These are phyloP conservation scores for Thraustochytrium striatum DNA, from an alignment of 352 stramenopile species.

Conservation along the genomic window DNA sequence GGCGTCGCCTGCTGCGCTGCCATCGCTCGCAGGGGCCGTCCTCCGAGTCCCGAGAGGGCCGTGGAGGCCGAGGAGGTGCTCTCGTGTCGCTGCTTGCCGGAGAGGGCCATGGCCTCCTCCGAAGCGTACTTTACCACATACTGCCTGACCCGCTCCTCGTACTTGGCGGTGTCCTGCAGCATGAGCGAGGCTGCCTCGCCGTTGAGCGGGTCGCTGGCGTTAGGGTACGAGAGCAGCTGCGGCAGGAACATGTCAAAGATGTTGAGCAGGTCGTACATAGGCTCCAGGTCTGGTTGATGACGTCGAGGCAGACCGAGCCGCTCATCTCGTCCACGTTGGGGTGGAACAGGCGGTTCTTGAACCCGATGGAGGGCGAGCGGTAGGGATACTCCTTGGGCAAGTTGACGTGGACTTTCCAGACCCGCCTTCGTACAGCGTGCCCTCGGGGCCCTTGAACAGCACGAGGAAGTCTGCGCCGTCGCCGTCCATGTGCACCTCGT, in stretches of 20 bases:
- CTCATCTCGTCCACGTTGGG: constrained; percentile 88
- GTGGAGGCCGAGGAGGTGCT: constrained; percentile 28
- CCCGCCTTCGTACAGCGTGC: constrained; percentile 78
- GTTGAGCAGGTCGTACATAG: constrained; percentile 86
- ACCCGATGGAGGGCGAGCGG: constrained; percentile 85
- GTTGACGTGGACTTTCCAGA: constrained; percentile 86
- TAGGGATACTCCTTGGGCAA: constrained; percentile 85
- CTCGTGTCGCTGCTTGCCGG: constrained; percentile 4
- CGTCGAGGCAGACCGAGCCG: constrained; percentile 83
- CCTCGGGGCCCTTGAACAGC: constrained; percentile 39
- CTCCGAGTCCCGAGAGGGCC: neutral
- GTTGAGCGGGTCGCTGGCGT: constrained; percentile 82
- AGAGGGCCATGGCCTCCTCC: neutral
- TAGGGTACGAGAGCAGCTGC: constrained; percentile 83
- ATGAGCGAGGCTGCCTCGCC: constrained; percentile 77
- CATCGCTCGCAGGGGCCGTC: neutral
- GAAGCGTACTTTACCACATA: constrained; percentile 59
- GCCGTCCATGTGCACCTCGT: constrained; percentile 47
- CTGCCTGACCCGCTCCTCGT: constrained; percentile 72
- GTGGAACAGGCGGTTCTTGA: constrained; percentile 84
- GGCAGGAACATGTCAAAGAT: constrained; percentile 88
- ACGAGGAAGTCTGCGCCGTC: constrained; percentile 41
- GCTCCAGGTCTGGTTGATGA: constrained; percentile 90
- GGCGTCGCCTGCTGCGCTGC: no score
- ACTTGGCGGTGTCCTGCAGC: constrained; percentile 76